Conservation (phyloP, 1,139 yeast genomes). For the Debaryomycetaceae sp. region DNA sequence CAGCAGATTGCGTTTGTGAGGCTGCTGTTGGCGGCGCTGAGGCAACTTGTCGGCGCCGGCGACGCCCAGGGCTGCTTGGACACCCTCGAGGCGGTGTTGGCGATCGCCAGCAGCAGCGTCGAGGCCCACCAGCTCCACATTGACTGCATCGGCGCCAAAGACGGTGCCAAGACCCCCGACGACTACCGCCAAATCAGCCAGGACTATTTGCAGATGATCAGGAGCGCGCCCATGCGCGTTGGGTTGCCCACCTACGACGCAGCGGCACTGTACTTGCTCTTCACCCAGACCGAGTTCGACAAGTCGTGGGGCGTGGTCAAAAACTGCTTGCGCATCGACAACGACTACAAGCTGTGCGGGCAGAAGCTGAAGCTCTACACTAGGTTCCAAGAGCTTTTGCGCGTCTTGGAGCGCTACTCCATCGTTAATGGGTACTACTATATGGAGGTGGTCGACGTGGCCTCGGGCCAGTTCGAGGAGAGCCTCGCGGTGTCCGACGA, state of each 20-base stretch:
- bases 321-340: slow-evolving; percentile 64
- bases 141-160: slow-evolving; percentile 13
- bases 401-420: slow-evolving; percentile 42
- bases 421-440: slow-evolving; percentile 34
- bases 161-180: slow-evolving; percentile 11
- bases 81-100: slow-evolving; percentile 20
- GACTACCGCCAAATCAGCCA: slow-evolving; percentile 19
- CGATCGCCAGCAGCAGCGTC: slow-evolving; percentile 20
- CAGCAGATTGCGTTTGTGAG: not conserved
- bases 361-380: slow-evolving; percentile 41
- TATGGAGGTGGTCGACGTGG: slow-evolving; percentile 16
- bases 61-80: slow-evolving; percentile 19
- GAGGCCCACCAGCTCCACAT: slow-evolving; percentile 20
- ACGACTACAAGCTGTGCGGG: slow-evolving; percentile 58
- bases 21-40: slow-evolving; percentile 4
- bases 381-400: slow-evolving; percentile 28
- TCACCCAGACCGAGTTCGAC: slow-evolving; percentile 47
- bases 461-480: slow-evolving; percentile 10
- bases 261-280: slow-evolving; percentile 42
- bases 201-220: slow-evolving; percentile 24
- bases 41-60: slow-evolving; percentile 10
- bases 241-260: slow-evolving; percentile 26
- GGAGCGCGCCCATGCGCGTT: slow-evolving; percentile 20
- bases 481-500: slow-evolving; percentile 19
- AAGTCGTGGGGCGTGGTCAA: slow-evolving; percentile 47